Evolutionary conservation across 2,329 filamentous ascomycete species (phyloP).

Genomic region (Xylariales sp.): DNA sequence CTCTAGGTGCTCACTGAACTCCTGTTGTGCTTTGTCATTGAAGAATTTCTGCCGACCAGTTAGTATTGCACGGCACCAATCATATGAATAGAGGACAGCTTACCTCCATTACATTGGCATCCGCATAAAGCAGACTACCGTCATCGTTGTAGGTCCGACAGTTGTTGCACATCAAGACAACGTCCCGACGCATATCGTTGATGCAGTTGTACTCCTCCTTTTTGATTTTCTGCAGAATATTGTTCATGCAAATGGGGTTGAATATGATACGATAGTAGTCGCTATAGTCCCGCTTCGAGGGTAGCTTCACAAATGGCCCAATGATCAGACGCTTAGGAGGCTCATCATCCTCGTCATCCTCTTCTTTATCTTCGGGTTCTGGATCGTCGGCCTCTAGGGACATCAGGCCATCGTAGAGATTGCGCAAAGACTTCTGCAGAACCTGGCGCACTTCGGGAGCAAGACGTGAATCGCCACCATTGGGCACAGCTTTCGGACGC

Average conservation of each 20-base stretch:
- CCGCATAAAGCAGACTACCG: slow-evolving; percentile 82
- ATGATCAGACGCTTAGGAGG: slow-evolving; percentile 74
- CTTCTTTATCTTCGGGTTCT: slow-evolving; percentile 43
- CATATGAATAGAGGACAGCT: slow-evolving; percentile 24
- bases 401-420: slow-evolving; percentile 76
- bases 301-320: slow-evolving; percentile 88
- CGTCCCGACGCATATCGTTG: slow-evolving; percentile 75
- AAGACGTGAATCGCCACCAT: slow-evolving; percentile 42
- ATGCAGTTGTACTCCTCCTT: slow-evolving; percentile 85
- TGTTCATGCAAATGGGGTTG: slow-evolving; percentile 91
- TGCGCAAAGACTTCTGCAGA: slow-evolving; percentile 76
- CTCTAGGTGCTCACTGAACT: slow-evolving; percentile 49
- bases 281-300: slow-evolving; percentile 81
- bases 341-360: slow-evolving; percentile 53
- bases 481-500: slow-evolving; percentile 56
- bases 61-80: slow-evolving; percentile 28
- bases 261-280: slow-evolving; percentile 95
- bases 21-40: slow-evolving; percentile 47
- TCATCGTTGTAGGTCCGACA: slow-evolving; percentile 97
- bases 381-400: slow-evolving; percentile 75
- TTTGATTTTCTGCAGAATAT: slow-evolving; percentile 92
- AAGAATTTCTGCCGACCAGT: slow-evolving; percentile 47
- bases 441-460: slow-evolving; percentile 64
- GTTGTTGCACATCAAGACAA: slow-evolving; percentile 81
- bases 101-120: slow-evolving; percentile 91